Base-by-base conservation (phyloP, 176 grass and related monocot species). In the Tillandsia fasciculata region DNA sequence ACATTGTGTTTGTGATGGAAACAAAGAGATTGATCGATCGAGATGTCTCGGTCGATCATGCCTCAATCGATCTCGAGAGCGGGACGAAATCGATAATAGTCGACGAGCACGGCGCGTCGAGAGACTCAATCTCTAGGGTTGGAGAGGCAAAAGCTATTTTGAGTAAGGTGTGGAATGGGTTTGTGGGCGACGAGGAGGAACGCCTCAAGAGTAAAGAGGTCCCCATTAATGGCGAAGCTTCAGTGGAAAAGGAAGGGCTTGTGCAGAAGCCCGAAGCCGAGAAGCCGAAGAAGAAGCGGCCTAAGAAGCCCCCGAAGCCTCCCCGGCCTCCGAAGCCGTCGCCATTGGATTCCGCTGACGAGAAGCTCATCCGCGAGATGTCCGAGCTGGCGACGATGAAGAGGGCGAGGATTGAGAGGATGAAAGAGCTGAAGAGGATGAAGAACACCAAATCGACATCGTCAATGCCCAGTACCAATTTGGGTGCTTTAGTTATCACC, bases 341-440 rank as follows among this genome's bases (percentile, higher is more conserved):
- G 14, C 73, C 84, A 3, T 14, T 99, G 29, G 95, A 99, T 72
- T 73, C 80, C 66, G 74, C 87, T 9, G 90, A 99, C 67, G 84
- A 84, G 82, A 90, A 90, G 78, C 71, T 99, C 50, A 85, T 99
- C 24, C 87, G 77, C 12, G 94, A 99, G 81, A 72, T 94, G 20
- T 87, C 81, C 49, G 95, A 99, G 53, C 82, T 94, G 47, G 86
- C 95, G 9, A 71, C 87, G 75, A 63, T 86, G 26, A 99, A 99
- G 74, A 78, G 79, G 64, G 95, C 95, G 42, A 82, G 95, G 80
- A 88, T 90, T 52, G 95, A 94, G 82, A 78, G 90, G 26, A 94
- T 99, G 95, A 99, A 94, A 74, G 87, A 87, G 61, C 78, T 90
- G 72, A 99, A 88, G 65, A 94, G 87, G 84, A 87, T 84, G 82